A percentile compares a stretch with the other conserved stretches of the same genome.
phyloP scores from a whole-genome alignment of 2,329 filamentous ascomycete genomes.

The Penicillium thymicola region DNA sequence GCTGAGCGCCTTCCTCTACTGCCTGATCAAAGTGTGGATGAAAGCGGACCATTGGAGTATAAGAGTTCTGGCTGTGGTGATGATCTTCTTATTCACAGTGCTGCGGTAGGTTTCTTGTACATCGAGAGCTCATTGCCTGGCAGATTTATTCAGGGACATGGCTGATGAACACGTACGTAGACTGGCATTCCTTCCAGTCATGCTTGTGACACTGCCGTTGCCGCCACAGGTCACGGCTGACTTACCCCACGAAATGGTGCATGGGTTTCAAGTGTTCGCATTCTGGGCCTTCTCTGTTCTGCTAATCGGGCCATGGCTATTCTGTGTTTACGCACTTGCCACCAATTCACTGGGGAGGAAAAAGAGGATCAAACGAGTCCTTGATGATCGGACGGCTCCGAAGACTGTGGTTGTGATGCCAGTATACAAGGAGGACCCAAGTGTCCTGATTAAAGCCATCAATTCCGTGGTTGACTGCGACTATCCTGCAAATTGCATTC shows the following conservation, averaged over 20 bases:
- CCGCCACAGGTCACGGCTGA: slow-evolving; percentile 67
- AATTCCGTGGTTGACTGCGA: slow-evolving; percentile 92
- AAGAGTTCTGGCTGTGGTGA: slow-evolving; percentile 69
- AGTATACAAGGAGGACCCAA: slow-evolving; percentile 87
- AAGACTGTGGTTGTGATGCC: slow-evolving; percentile 98
- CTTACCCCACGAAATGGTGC: slow-evolving; percentile 68
- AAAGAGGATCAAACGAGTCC: slow-evolving; percentile 75
- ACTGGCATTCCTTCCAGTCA: slow-evolving; percentile 83
- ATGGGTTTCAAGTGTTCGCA: slow-evolving; percentile 83
- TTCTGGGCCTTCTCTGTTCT: slow-evolving; percentile 90
- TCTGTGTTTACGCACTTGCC: slow-evolving; percentile 88
- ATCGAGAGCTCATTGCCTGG: neutral
- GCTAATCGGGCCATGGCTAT: slow-evolving; percentile 83
- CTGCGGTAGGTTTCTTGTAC: slow-evolving; percentile 59
- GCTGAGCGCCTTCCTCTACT: slow-evolving; percentile 92
- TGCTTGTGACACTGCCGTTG: slow-evolving; percentile 87
- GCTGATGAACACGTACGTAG: slow-evolving; percentile 44
- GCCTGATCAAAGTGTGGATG: slow-evolving; percentile 77
- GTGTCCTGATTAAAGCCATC: slow-evolving; percentile 77
- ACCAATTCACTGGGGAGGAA: slow-evolving; percentile 79
- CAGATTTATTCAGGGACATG: neutral
- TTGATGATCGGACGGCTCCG: slow-evolving; percentile 81
- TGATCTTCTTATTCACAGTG: slow-evolving; percentile 69
- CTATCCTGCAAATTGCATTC: slow-evolving; percentile 86
- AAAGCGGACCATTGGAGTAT: slow-evolving; percentile 90